Evolutionary conservation across 495 filamentous ascomycete species (phyloP).

Genomic region (Extremus antarcticus): DNA sequence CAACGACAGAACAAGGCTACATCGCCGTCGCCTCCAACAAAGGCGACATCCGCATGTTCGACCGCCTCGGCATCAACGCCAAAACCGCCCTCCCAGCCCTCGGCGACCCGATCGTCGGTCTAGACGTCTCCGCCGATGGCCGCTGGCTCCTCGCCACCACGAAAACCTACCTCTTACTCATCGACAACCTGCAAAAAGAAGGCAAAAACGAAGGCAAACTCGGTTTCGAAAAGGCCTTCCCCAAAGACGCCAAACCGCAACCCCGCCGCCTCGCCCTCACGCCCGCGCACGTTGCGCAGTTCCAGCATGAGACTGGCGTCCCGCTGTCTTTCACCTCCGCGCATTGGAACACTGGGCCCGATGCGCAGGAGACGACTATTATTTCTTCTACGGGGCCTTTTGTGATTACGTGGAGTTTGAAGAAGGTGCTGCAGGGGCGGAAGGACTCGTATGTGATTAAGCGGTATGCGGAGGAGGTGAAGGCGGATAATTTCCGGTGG

Average conservation of each 20-base stretch:
- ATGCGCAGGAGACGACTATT: conserved; percentile 73
- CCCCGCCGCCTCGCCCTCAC: conserved; percentile 80
- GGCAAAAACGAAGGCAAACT: conserved; percentile 97
- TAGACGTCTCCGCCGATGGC: conserved; percentile 90
- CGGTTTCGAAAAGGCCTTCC: conserved; percentile 88
- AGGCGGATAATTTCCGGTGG: conserved; percentile 98
- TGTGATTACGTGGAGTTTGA: conserved; percentile 91
- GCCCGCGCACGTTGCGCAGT: conserved; percentile 87
- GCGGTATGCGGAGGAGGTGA: conserved; percentile 86
- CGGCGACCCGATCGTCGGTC: conserved; percentile 86
- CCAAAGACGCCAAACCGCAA: conserved; percentile 84
- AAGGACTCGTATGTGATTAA: conserved; percentile 93
- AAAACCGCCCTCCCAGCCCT: conserved; percentile 95
- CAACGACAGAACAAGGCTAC: conserved; percentile 91
- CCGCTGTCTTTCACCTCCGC: conserved; percentile 81
- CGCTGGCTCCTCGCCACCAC: conserved; percentile 93
- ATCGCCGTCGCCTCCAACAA: conserved; percentile 95
- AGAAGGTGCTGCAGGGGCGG: conserved; percentile 65
- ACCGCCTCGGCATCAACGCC: conserved; percentile 89
- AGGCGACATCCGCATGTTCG: conserved; percentile 93
- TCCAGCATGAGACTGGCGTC: conserved; percentile 84
- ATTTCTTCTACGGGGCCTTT: conserved; percentile 96
- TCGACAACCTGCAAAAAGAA: conserved; percentile 79
- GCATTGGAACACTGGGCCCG: conserved; percentile 85
- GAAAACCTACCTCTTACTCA: conserved; percentile 85